Evolutionary conservation across 768 basidiomycete species (phyloP), one percentile per base, ranked within the genome.

Genomic region (Panaeolus cyanescens): DNA sequence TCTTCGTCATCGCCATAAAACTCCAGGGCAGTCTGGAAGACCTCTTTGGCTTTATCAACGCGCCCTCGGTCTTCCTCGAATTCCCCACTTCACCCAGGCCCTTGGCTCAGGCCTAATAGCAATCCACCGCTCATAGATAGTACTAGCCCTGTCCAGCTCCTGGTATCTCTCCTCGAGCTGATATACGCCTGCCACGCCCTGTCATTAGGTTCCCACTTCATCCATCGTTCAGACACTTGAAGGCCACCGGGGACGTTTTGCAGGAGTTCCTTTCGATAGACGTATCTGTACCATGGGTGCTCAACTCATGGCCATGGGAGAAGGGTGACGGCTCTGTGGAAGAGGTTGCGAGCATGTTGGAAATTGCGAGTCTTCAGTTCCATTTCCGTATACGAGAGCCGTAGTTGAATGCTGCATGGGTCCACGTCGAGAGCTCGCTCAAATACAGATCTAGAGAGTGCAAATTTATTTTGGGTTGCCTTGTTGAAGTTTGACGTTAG

Each of bases 151-250:
- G 67, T 98, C 97, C 20, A 87, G 77, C 74, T 99, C 97, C 59
- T 88, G 81, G 72, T 99, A 99, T 55, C 97, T 85, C 70, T 91
- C 88, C 78, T 99, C 97, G 73, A 99, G 82, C 79, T 99, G 83
- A 99, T 93, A 76, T 96, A 99, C n/a, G 95, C 94, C 71, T 95
- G 93, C 96, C 96, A 99, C 3, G 96, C 95, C 80, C 97, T 98
- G 85, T 99, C 97, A 68, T 99, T 95, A 1, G 97, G 97, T 72
- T 99, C 97, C 97, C 97, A 99, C 65, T 93, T 86, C 95, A 99
- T 96, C 97, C 97, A 99, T 50, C 97, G 86, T 74, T 99, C 97
- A 64, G 99, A 99, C 59, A 99, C 94, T 72, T 99, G 96, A 9
- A 97, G 88, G 1, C 96, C 95, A 36, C 97, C 97, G 1, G 96